phyloP scores from a whole-genome alignment of 1,284 basidiomycete genomes.

The Ustilago trichophora region DNA sequence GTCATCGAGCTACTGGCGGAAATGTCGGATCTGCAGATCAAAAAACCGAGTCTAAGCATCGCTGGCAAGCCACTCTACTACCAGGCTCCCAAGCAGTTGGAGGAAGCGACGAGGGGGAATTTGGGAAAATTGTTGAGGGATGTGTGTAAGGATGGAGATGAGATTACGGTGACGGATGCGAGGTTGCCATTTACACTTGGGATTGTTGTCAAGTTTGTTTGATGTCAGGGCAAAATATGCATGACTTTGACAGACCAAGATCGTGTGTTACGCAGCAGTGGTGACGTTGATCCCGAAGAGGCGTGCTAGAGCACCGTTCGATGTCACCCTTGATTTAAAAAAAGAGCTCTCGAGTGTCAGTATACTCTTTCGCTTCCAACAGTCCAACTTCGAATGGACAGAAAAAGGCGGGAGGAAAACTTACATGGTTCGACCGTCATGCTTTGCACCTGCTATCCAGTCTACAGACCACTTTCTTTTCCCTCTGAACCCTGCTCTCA shows the following conservation, averaged over 20 bases:
- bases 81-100: slow-evolving; percentile 88
- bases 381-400: background rate
- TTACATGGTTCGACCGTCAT: slow-evolving; percentile 42
- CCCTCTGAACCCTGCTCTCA: background rate
- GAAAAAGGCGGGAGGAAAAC: background rate
- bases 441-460: slow-evolving; percentile 23
- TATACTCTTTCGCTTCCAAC: too few species aligned
- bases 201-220: slow-evolving; percentile 20
- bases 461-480: slow-evolving; percentile 25
- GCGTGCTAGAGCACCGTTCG: slow-evolving; percentile 6
- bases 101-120: slow-evolving; percentile 86
- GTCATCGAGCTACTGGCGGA: slow-evolving; percentile 56
- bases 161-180: slow-evolving; percentile 85
- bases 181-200: slow-evolving; percentile 77
- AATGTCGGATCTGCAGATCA: slow-evolving; percentile 60
- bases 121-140: slow-evolving; percentile 84
- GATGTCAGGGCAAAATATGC: background rate
- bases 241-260: too few species aligned
- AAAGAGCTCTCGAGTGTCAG: background rate
- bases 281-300: slow-evolving; percentile 1
- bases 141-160: slow-evolving; percentile 77
- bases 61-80: slow-evolving; percentile 80
- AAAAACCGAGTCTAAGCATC: slow-evolving; percentile 42
- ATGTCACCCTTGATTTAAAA: slow-evolving; percentile 15
- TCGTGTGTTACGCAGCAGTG: background rate